Evolutionary conservation across 1,284 basidiomycete species (phyloP).

Genomic region (Waitea zeae): DNA sequence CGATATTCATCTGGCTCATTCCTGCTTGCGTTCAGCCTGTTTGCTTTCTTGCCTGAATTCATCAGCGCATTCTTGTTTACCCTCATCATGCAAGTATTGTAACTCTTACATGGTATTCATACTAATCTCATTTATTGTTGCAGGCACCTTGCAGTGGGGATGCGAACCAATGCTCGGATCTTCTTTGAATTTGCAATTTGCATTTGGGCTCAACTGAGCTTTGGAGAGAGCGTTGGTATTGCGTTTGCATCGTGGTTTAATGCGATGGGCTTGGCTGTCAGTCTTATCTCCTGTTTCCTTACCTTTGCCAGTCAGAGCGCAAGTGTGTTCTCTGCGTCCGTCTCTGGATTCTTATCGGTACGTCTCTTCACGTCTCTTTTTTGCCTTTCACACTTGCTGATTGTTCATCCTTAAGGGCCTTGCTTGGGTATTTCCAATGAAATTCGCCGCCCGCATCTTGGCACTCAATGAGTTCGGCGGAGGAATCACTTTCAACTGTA

Average conservation of each 20-base stretch:
- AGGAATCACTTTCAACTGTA: constrained; percentile 6
- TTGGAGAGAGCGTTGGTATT: constrained; percentile 8
- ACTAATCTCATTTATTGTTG: no score
- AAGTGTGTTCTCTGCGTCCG: constrained; percentile 8
- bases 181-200: constrained; percentile 7
- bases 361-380: neutral
- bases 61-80: constrained; percentile 6
- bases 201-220: constrained; percentile 6
- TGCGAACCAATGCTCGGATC: constrained; percentile 7
- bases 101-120: no score
- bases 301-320: no score
- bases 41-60: constrained; percentile 7
- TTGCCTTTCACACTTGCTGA: neutral
- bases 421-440: constrained; percentile 1
- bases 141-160: constrained; percentile 7
- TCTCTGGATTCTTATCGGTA: constrained; percentile 7
- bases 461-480: constrained; percentile 7
- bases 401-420: constrained; percentile 1
- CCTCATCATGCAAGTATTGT: constrained; percentile 7
- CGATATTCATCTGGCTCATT: constrained; percentile 8
- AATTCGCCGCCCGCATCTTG: constrained; percentile 6
- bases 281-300: neutral
- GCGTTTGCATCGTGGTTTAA: constrained; percentile 7
- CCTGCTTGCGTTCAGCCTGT: constrained; percentile 6
- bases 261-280: constrained; percentile 3